phyloP scores from a whole-genome alignment of 2,329 filamentous ascomycete species.

The Trichoderma arundinaceum region DNA sequence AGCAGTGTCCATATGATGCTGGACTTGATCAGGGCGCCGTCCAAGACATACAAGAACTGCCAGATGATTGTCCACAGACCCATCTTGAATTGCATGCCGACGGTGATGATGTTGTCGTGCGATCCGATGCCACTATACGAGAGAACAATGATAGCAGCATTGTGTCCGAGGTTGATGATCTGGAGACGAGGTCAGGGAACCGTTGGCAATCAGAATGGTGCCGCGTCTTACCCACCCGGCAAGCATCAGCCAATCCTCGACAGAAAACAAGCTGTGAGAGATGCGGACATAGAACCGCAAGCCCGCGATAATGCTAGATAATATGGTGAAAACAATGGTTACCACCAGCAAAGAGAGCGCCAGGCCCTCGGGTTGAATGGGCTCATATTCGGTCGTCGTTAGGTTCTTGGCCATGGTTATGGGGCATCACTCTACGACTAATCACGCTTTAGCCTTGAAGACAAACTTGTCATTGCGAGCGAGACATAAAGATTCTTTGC shows the following conservation, averaged over 20 bases:
- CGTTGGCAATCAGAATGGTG: no score
- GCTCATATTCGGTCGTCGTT: constrained; percentile 7
- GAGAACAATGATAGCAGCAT: background rate
- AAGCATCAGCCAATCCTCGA: constrained; percentile 14
- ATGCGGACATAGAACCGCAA: background rate
- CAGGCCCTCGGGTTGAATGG: background rate
- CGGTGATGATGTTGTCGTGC: constrained; percentile 4
- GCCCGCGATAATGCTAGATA: background rate
- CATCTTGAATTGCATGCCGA: constrained; percentile 14
- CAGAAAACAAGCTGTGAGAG: background rate
- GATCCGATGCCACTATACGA: constrained; percentile 9
- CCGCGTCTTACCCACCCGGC: background rate
- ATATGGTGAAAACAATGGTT: constrained; percentile 1
- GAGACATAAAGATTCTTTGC: no score
- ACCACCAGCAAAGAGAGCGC: constrained; percentile 1
- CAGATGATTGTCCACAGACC: constrained; percentile 13
- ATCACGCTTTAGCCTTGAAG: no score
- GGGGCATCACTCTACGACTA: no score
- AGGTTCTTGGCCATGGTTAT: background rate
- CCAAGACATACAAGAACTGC: constrained; percentile 8
- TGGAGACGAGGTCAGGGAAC: background rate
- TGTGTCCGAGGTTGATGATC: constrained; percentile 5
- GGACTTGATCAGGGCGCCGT: constrained; percentile 11
- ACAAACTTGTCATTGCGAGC: no score
- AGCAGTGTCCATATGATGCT: constrained; percentile 11